A percentile compares a stretch with the other conserved stretches of the same genome.
Conservation (phyloP, 495 filamentous ascomycete genomes). For the Letharia columbiana region DNA sequence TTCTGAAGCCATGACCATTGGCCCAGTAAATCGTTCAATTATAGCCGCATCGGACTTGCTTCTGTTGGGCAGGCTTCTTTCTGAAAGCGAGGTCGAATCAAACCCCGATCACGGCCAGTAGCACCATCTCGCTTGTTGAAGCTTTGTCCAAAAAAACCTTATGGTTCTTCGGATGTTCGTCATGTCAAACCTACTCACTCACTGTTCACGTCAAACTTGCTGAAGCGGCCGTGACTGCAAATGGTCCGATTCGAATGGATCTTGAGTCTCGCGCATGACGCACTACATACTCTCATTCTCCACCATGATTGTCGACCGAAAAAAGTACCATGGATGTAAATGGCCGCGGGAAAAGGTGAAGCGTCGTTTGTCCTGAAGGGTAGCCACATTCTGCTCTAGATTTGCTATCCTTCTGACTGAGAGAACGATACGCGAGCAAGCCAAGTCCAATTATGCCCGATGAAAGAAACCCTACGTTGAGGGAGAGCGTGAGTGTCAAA, state of each 20-base stretch:
- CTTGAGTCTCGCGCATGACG: neutral
- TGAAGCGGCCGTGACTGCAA: neutral
- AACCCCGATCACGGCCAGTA: slow-evolving; percentile 3
- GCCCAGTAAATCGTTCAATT: neutral
- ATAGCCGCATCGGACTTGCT: neutral
- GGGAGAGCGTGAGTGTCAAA: neutral
- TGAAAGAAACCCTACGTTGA: neutral
- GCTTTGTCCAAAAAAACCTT: neutral
- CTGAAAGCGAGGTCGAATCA: neutral
- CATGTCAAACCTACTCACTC: neutral
- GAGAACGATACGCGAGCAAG: neutral
- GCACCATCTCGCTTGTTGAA: slow-evolving; percentile 4
- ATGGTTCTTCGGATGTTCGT: neutral
- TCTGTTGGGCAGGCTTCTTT: neutral
- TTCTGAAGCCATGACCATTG: slow-evolving; percentile 4
- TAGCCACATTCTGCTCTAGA: neutral
- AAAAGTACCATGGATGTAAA: neutral
- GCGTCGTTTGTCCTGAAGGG: neutral
- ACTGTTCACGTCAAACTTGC: slow-evolving; percentile 6
- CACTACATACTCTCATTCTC: neutral
- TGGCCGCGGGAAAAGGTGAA: neutral
- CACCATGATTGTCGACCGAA: neutral
- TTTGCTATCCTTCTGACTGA: neutral
- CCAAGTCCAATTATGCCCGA: neutral
- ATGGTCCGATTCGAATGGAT: slow-evolving; percentile 5